Evolutionary conservation across 140 eudicot species (phyloP), one percentile per base, ranked within the genome.

Genomic region (Erigeron philadelphicus): DNA sequence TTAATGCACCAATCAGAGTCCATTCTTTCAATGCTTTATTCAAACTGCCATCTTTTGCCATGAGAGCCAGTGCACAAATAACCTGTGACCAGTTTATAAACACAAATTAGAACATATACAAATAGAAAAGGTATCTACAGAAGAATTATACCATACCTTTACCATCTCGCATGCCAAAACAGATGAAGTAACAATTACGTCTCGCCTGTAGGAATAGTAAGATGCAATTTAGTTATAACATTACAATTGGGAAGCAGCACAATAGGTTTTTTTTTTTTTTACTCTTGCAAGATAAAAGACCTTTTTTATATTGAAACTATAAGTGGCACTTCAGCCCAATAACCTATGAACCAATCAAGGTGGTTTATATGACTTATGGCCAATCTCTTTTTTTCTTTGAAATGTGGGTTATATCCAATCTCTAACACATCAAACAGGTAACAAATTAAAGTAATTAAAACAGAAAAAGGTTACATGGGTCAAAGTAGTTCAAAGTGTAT

Each of bases 181-280:
- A 76, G 82, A 84, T 56, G 97, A 81, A 52, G 97, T 88, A 71
- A 91, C 97, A 65, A 91, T 86, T 57, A 91, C 97, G 43, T 91
- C 92, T 62, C 95, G 82, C 77, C 97, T 91, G 85, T 71, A 84
- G 19, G 42, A 82, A 77, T 50, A 46, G 65, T 66, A 75, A 55
- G 40, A 54, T 19, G 48, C 41, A 72, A 64, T 72, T 42, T 59
- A 67, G 10, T 55, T 73, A 63, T n/a, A 19, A 47, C 46, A 46
- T 55, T 59, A 68, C 6, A 55, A 7, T 53, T 68, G 10, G n/a
- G 10, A 10, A 40, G 40, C 6, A 47, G 4, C 13, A 55, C 41
- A 46, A n/a, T 15, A 38, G 40, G 25, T 21, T 13, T 11, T 31
- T 11, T 70, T 11, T 70, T 9, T 10, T 10, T 61, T 61, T 15